These are phyloP conservation scores for Gossypium schwendimanii DNA, from an alignment of 441 rosid genomes.

Conservation along the genomic window DNA sequence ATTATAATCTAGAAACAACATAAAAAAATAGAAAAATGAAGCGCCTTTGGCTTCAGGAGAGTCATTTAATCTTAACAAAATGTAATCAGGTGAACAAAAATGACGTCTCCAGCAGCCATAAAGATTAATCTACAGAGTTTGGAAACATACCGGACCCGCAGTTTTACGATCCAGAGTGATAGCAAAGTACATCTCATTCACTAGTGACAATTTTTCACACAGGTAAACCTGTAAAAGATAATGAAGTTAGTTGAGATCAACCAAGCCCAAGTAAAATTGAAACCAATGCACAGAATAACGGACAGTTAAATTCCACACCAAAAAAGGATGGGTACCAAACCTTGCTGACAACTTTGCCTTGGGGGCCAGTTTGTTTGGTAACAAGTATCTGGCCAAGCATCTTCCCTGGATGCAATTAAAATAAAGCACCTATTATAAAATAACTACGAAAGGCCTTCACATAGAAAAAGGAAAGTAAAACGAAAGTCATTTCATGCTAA, in stretches of 20 bases:
- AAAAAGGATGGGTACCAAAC: slow-evolving; percentile 27
- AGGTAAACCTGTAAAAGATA: slow-evolving; percentile 66
- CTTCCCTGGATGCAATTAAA: slow-evolving; percentile 47
- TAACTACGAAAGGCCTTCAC: neutral
- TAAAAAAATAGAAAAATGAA: neutral
- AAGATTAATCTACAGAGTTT: neutral
- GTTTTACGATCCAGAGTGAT: slow-evolving; percentile 87
- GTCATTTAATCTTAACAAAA: neutral
- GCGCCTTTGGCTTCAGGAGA: neutral
- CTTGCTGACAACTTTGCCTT: slow-evolving; percentile 98
- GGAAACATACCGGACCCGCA: slow-evolving; percentile 83
- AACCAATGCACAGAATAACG: neutral
- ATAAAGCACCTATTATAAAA: neutral
- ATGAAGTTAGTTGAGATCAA: slow-evolving; percentile 4
- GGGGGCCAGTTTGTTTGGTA: slow-evolving; percentile 96
- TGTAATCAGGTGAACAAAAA: neutral
- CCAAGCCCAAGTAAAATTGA: neutral
- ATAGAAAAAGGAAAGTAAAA: neutral
- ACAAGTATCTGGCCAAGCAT: slow-evolving; percentile 96
- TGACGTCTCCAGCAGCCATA: neutral
- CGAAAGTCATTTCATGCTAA: neutral
- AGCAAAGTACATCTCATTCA: slow-evolving; percentile 98
- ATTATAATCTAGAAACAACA: slow-evolving; percentile 64
- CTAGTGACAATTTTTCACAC: slow-evolving; percentile 82
- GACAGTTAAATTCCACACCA: neutral